Conservation (phyloP, 164 flowering plant species). For the Chloranthus sessilifolius region DNA sequence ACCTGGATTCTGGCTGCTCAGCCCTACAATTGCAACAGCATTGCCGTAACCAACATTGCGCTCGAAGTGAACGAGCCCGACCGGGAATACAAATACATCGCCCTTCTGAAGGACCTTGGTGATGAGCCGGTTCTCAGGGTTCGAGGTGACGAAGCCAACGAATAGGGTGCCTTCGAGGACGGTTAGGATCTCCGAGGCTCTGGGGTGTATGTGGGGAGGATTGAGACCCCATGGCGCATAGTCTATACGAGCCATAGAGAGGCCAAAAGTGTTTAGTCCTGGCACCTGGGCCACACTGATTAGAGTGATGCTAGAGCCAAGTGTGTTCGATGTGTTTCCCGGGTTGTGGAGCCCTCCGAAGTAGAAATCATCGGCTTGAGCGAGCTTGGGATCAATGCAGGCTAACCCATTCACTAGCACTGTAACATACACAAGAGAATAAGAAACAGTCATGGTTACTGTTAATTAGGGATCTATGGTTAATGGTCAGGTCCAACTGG, state of each 20-base stretch:
- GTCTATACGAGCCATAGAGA: slow-evolving; percentile 20
- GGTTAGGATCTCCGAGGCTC: slow-evolving; percentile 20
- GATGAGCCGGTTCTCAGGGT: slow-evolving; percentile 13
- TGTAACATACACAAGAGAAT: no score
- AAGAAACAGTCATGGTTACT: no score
- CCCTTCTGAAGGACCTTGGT: slow-evolving; percentile 16
- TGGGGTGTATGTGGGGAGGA: slow-evolving; percentile 21
- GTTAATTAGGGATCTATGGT: no score
- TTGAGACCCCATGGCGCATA: slow-evolving; percentile 12
- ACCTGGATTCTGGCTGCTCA: slow-evolving; percentile 14
- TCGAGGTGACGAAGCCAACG: slow-evolving; percentile 20
- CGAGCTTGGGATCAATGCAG: slow-evolving; percentile 14
- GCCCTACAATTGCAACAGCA: slow-evolving; percentile 7
- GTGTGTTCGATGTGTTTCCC: slow-evolving; percentile 10
- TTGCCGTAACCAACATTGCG: slow-evolving; percentile 1
- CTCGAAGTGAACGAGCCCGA: slow-evolving; percentile 16
- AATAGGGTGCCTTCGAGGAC: slow-evolving; percentile 16
- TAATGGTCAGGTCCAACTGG: no score
- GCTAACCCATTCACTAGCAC: slow-evolving; percentile 12
- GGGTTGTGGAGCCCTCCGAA: slow-evolving; percentile 10
- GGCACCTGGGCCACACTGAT: slow-evolving; percentile 12
- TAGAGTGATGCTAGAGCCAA: slow-evolving; percentile 11
- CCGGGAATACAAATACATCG: slow-evolving; percentile 21
- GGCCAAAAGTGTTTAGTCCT: slow-evolving; percentile 21
- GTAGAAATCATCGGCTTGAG: slow-evolving; percentile 13